Evolutionary conservation across 2,329 filamentous ascomycete species (phyloP), one percentile per base, ranked within the genome.

Genomic region (Coniochaeta pulveracea): DNA sequence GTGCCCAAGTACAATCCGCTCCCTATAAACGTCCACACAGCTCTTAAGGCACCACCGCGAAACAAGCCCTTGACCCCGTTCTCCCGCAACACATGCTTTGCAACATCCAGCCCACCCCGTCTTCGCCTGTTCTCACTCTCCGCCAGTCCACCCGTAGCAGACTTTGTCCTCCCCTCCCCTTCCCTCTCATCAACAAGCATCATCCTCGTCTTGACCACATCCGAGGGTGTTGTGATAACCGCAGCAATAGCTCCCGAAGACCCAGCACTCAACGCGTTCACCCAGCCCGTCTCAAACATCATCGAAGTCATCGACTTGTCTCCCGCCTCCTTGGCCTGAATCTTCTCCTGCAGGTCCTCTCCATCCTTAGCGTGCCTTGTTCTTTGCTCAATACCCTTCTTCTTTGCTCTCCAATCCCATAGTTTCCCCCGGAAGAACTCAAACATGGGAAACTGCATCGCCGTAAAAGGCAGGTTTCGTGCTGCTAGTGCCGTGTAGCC

Each of bases 151-250:
- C 22, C 22, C 24, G 33, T 41, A 47, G 19, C 41, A 46, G 28
- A 47, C 39, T 15, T 41, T 49, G 9, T 56, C 43, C 10, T 47
- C 10, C 32, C 50, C 37, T 49, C 44, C 34, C 43, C 39, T 34
- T 45, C 39, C 36, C 52, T 36, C 35, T 40, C 37, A n/a, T 19
- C 11, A 11, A 33, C 64, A 17, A 94, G 63, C 86, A 93, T 94
- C 57, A 93, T 81, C 32, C 84, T 63, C 42, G 86, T 93, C 63
- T 94, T 93, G 16, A 94, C 72, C 8, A 93, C 85, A 54, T 94
- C 88, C 35, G 86, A 75, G 0, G 88, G 88, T 33, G 86, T 93
- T 2, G 86, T 94, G n/a, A 91, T 53, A 8, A 83, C 69, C 1
- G 86, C 82, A 0, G 85, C 79, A 7, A 89, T 54, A 5, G 75